Evolutionary conservation across 148 eudicot genomes (phyloP).

Genomic region (Salicornia ramosissima): DNA sequence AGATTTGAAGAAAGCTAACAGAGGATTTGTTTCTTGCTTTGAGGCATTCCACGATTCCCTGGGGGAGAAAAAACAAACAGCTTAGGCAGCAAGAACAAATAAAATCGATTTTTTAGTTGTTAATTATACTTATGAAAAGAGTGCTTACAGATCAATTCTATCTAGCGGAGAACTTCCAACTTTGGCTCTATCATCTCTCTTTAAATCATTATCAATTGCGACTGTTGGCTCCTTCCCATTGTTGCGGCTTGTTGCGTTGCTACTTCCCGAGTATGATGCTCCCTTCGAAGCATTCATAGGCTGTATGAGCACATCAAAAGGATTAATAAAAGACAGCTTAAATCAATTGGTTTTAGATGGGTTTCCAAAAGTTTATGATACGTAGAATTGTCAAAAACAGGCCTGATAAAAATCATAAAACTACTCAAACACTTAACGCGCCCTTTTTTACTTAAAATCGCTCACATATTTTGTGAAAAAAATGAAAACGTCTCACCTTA

Average conservation of each 20-base stretch:
- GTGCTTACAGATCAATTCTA: constrained; percentile 69
- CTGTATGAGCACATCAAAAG: constrained; percentile 27
- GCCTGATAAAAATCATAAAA: too few species aligned
- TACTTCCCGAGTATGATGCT: background rate
- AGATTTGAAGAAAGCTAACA: constrained; percentile 45
- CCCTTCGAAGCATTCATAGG: constrained; percentile 21
- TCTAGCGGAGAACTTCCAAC: constrained; percentile 40
- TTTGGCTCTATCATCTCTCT: constrained; percentile 21
- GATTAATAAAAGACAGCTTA: background rate
- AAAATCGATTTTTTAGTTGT: background rate
- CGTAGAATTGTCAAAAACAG: too few species aligned
- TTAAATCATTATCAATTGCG: constrained; percentile 20
- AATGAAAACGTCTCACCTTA: too few species aligned
- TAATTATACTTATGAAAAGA: background rate
- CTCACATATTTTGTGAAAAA: too few species aligned
- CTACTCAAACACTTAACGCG: too few species aligned
- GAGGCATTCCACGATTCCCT: constrained; percentile 59
- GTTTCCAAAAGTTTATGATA: constrained; percentile 5
- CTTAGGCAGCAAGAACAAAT: background rate
- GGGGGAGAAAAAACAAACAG: constrained; percentile 11
- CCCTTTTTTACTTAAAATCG: too few species aligned
- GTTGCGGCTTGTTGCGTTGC: constrained; percentile 10
- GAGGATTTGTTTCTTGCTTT: constrained; percentile 42
- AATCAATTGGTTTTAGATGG: background rate
- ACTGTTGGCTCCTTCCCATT: constrained; percentile 19